Base-by-base conservation (phyloP, 148 eudicot species). In the Rhododendron mucronatum region DNA sequence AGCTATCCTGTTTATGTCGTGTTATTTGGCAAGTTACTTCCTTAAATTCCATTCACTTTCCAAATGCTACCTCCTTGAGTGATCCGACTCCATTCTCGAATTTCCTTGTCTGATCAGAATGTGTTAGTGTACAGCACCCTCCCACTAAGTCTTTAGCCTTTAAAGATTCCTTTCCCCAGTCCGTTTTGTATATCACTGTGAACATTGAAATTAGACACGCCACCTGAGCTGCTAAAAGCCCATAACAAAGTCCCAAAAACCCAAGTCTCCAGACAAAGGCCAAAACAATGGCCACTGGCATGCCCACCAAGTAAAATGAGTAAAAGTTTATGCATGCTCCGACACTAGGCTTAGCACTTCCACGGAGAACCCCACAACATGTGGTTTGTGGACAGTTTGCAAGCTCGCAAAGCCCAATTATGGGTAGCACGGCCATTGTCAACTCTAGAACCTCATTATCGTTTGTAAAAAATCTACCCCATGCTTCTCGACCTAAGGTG, bases 371-470 rank as follows among this genome's bases (percentile, higher is more conserved):
- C 35, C 97, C 98, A 84, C 97, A 95, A 77, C 93, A 92, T 65
- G 98, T 95, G 73, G 98, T 94, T 86, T 94, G 98, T 86, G 98
- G 98, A 88, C 97, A 94, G 84, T 95, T 95, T 47, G 96, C 98
- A 5, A 94, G 88, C 91, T 95, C 98, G n/a, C 96, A 93, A 39
- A 95, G 88, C 41, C 98, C 98, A 86, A 95, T 91, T 48, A 95
- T 91, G 16, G 98, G 98, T 35, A 95, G 91, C 18, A 93, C 94
- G 14, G 91, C 86, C 57, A 82, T 84, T 41, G 95, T 91, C 48
- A 95, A 94, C 75, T 91, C 88, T 82, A 95, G 90, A 87, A 95
- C 96, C 80, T 93, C 92, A 15, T 47, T 87, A 86, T 95, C 95
- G 16, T 87, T 45, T 23, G 96, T 92, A 88, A 94, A 94, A 28